Evolutionary conservation across 768 basidiomycete species (phyloP).

Genomic region (Nevesoporus exiguus): DNA sequence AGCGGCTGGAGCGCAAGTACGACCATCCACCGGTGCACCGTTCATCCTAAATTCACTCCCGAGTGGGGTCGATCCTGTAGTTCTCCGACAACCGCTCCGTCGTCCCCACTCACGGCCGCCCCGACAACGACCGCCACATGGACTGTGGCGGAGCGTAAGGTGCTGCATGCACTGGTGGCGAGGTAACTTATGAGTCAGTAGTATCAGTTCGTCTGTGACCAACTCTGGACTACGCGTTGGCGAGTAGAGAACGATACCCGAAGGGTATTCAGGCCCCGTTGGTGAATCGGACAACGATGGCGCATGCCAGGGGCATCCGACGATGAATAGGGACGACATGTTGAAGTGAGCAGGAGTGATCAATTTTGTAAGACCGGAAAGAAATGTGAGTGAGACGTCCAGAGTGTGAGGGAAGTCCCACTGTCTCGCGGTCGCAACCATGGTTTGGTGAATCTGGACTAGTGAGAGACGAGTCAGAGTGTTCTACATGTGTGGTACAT

Average conservation of each 20-base stretch:
- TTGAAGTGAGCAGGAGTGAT: not conserved
- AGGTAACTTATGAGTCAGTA: conserved; percentile 51
- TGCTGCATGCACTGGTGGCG: conserved; percentile 48
- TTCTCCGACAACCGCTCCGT: conserved; percentile 18
- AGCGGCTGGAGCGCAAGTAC: conserved; percentile 65
- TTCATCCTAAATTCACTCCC: not conserved
- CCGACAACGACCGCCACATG: conserved; percentile 28
- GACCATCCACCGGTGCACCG: conserved; percentile 16
- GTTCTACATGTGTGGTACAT: not conserved
- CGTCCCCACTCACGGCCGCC: conserved; percentile 8
- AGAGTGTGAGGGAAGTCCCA: not conserved
- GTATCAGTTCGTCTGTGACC: not conserved
- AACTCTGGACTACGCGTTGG: conserved; percentile 52
- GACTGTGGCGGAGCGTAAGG: conserved; percentile 40
- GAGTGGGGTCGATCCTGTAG: conserved; percentile 2
- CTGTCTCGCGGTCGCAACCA: not conserved
- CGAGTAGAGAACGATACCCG: conserved; percentile 60
- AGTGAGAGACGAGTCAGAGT: not conserved
- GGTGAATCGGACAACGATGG: conserved; percentile 60
- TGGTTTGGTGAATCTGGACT: not conserved
- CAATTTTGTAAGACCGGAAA: not conserved
- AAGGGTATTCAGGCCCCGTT: conserved; percentile 40
- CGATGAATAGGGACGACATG: not conserved
- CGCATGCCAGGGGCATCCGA: conserved; percentile 34
- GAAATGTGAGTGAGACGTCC: not conserved